Evolutionary conservation across 1,284 basidiomycete species (phyloP).

Genomic region (Naganishia albida): DNA sequence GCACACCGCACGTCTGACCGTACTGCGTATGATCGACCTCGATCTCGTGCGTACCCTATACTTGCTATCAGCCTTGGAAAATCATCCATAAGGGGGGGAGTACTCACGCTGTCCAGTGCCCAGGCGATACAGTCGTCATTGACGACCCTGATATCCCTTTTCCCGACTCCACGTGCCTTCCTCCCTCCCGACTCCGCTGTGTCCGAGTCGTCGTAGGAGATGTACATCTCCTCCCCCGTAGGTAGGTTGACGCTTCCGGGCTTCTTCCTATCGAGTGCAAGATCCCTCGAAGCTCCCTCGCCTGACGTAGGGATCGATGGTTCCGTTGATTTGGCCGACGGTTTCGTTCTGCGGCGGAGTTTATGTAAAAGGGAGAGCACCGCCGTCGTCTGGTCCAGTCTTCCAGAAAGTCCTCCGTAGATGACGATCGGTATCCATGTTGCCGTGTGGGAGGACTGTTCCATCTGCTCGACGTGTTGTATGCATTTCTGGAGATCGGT

Average conservation of each 20-base stretch:
- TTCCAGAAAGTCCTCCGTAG: constrained; percentile 83
- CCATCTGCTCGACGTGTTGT: constrained; percentile 60
- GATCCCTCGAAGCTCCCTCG: not conserved
- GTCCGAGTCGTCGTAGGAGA: constrained; percentile 14
- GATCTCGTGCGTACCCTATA: constrained; percentile 77
- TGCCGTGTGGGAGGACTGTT: constrained; percentile 37
- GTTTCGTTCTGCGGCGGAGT: constrained; percentile 48
- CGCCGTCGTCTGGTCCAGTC: constrained; percentile 92
- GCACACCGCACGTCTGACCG: constrained; percentile 86
- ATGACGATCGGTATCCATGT: constrained; percentile 63
- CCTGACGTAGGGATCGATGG: too few species aligned
- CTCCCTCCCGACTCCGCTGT: not conserved
- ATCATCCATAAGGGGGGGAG: constrained; percentile 9
- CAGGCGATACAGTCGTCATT: constrained; percentile 87
- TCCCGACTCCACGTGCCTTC: constrained; percentile 18
- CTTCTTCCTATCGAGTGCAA: constrained; percentile 3
- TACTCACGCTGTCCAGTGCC: constrained; percentile 73
- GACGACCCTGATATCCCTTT: constrained; percentile 65
- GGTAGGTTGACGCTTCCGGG: constrained; percentile 16
- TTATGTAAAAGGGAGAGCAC: constrained; percentile 84
- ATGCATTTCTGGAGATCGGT: constrained; percentile 97
- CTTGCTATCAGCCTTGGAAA: constrained; percentile 9
- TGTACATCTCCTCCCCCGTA: constrained; percentile 20
- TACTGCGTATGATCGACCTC: constrained; percentile 69
- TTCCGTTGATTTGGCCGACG: not conserved